A percentile compares a stretch with the other conserved stretches of the same genome.
phyloP scores from a whole-genome alignment of 2,329 filamentous ascomycete species.

The Sporothrix brunneoviolacea region DNA sequence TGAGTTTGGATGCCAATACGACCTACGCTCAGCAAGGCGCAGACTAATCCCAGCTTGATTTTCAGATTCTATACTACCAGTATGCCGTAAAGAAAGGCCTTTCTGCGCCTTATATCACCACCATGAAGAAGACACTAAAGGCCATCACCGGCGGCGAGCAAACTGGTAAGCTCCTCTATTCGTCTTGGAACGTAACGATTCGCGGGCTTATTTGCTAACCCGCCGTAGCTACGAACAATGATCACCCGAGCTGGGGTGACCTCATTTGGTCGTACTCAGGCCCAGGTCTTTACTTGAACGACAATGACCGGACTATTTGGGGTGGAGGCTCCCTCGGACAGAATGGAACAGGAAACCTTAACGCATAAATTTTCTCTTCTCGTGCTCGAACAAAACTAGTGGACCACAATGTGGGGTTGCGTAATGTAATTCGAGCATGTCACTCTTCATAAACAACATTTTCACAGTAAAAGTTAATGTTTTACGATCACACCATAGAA shows the following conservation, averaged over 20 bases:
- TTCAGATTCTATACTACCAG: not conserved
- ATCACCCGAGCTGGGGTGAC: constrained; percentile 1
- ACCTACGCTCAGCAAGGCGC: no score
- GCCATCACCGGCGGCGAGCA: not conserved
- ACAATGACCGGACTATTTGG: not conserved
- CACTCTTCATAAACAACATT: no score
- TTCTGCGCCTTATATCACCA: no score
- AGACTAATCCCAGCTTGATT: no score
- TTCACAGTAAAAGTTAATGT: no score
- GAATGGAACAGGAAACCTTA: not conserved
- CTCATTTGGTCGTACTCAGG: not conserved
- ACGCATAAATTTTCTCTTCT: no score
- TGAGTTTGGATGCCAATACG: no score
- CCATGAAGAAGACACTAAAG: not conserved
- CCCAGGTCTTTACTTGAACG: not conserved
- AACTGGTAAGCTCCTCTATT: not conserved
- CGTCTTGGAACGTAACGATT: not conserved
- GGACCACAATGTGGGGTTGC: no score
- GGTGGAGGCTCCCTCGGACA: not conserved
- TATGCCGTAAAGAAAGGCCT: not conserved
- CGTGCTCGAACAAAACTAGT: no score
- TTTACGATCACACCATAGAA: no score
- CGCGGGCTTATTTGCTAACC: no score
- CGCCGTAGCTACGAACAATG: not conserved
- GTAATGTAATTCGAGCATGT: no score